Evolutionary conservation across 352 stramenopile species (phyloP), one percentile per base, ranked within the genome.

Genomic region (Phytophthora rubi): DNA sequence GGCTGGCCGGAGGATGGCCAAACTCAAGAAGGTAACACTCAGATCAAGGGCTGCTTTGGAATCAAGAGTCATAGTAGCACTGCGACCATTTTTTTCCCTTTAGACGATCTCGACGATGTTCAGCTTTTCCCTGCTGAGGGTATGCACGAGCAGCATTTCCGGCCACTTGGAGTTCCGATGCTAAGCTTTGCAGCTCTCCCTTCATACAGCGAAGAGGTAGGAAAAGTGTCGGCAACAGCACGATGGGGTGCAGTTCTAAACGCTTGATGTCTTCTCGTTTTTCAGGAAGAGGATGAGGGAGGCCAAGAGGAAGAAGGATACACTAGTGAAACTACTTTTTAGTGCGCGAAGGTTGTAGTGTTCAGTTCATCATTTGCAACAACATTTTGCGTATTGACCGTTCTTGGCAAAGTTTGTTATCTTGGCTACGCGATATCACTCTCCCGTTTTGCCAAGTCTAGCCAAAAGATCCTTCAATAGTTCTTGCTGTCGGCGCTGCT

Each of bases 401-500:
- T 48, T 48, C 16, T 48, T 45, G 37, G 33, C 33, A 39, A 39
- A 39, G 33, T 39, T 42, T 42, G 35, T 42, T 15, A 16, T 42
- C 35, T 30, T 42, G 35, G 9, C 4, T 15, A 13, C 35, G 33
- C 12, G 4, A 42, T 42, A 47, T 56, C 12, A 54, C 18, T 49
- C 57, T 51, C 60, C 61, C n/a, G 58, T 65, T 32, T 37, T 67
- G 45, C 58, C 65, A 58, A 92, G 73, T 23, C 66, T 75, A 13
- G 77, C 49, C 32, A 95, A 62, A 32, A 93, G 73, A 18, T 90
- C 73, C 37, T 86, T 78, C 23, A 94, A 76, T 7, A 95, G 44
- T 33, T 83, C 75, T 55, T 93, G 77, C 32, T 95, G 88, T 57
- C 92, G 75, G 1, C 62, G 72, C 54, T 94, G 83, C 44, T 92